Percentiles rank a stretch among this genome's conserved stretches.
phyloP scores from a whole-genome alignment of 306 rosid genomes.

The Elaeagnus macrophylla region DNA sequence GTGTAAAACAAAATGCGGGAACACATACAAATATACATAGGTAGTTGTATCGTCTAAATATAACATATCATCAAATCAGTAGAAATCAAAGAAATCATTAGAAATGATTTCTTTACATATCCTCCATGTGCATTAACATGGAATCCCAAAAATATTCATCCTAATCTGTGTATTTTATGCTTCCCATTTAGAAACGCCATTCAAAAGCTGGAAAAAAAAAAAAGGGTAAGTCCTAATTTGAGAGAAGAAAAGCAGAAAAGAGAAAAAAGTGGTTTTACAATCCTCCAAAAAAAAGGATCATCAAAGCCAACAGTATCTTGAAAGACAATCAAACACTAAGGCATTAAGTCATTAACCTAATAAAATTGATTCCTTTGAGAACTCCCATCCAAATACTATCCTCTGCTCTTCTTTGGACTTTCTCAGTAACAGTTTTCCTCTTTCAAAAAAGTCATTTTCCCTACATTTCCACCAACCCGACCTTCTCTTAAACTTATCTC shows the following conservation, averaged over 20 bases:
- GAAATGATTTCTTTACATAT: slow-evolving; percentile 1
- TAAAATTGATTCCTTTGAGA: slow-evolving; percentile 53
- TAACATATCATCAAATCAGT: no score
- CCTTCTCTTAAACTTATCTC: slow-evolving; percentile 37
- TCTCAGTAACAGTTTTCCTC: slow-evolving; percentile 31
- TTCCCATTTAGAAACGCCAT: slow-evolving; percentile 21
- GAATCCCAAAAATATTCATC: slow-evolving; percentile 49
- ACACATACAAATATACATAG: no score
- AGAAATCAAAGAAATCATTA: no score
- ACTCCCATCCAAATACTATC: slow-evolving; percentile 70
- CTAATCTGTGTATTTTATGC: slow-evolving; percentile 48
- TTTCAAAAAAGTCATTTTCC: slow-evolving; percentile 51
- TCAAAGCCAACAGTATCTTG: slow-evolving; percentile 22
- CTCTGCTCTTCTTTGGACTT: slow-evolving; percentile 52
- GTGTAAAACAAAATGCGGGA: no score
- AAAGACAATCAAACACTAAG: slow-evolving; percentile 52
- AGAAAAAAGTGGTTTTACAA: slow-evolving; percentile 19
- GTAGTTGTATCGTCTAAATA: no score
- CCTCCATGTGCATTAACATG: slow-evolving; percentile 26
- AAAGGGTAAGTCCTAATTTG: slow-evolving; percentile 6
- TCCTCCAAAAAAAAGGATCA: slow-evolving; percentile 20
- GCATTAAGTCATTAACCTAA: slow-evolving; percentile 42
- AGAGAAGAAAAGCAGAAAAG: slow-evolving; percentile 11
- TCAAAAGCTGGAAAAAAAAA: slow-evolving; percentile 9
- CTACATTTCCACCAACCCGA: slow-evolving; percentile 44